Evolutionary conservation across 371 early-diverging fungal genomes (phyloP), one percentile per base, ranked within the genome.

Genomic region (Circinella umbellata): DNA sequence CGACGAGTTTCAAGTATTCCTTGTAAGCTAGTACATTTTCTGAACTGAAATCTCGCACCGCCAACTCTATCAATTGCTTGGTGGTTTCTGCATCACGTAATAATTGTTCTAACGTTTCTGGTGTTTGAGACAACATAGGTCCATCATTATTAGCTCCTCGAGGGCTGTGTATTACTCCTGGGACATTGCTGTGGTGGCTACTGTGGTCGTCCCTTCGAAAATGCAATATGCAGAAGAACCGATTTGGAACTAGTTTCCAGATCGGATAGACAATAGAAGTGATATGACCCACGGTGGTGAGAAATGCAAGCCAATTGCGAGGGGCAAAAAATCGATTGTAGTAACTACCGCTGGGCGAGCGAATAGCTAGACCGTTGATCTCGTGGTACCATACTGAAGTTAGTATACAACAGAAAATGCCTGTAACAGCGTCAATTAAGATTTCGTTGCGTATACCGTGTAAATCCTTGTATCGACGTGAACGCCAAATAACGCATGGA

Each of bases 11-110:
- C 9, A 74, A 47, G 48, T 81, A 81, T 6, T 67, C 67, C 65
- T 83, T 76, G 57, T 78, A 81, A 38, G 81, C 81, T 13, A 81
- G 54, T 1, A 78, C 61, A 59, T 81, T 81, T 69, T 83, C 84
- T 11, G 75, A 73, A 64, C 80, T 80, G 53, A 83, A 83, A 64
- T 83, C 84, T 47, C 78, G 69, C 34, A 83, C 75, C 13, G 84
- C 78, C 37, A 78, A 46, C 11, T 76, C 69, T 54, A 69, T 69
- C n/a, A 83, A 51, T 17, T 69, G 60, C 4, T 60, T 38, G 55
- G 77, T 38, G 34, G 76, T 49, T 3, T 74, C 68, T 3, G 74
- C 76, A 36, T 76, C 63, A 0, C 42, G 15, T n/a, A 81, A 46
- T 0, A 70, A 55, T 9, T 66, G 48, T 62, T 80, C 72, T 47